Evolutionary conservation across 306 rosid species (phyloP).

Genomic region (Begonia loranthoides): DNA sequence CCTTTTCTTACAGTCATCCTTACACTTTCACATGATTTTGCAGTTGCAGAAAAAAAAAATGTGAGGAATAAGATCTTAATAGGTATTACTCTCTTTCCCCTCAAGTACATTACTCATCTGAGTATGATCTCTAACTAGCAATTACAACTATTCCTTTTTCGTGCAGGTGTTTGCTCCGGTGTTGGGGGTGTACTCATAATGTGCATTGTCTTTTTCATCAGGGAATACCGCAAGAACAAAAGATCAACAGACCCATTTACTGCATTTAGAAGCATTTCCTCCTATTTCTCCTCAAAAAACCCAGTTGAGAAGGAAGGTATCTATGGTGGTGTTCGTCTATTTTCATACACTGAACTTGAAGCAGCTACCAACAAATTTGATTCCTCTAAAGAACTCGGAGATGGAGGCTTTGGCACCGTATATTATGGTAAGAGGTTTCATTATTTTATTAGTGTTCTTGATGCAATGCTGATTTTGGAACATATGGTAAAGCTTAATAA

Average conservation of each 20-base stretch:
- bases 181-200: slow-evolving; percentile 3
- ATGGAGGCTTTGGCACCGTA: slow-evolving; percentile 85
- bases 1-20: too few relatives aligned
- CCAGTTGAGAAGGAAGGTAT: slow-evolving; percentile 39
- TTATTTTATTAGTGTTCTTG: too few relatives aligned
- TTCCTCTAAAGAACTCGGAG: slow-evolving; percentile 54
- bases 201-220: neutral
- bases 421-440: slow-evolving; percentile 39
- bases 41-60: neutral
- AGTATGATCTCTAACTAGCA: too few relatives aligned
- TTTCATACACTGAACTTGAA: slow-evolving; percentile 49
- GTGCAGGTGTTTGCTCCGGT: slow-evolving; percentile 18
- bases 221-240: slow-evolving; percentile 18
- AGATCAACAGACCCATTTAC: slow-evolving; percentile 13
- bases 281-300: slow-evolving; percentile 14
- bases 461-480: too few relatives aligned
- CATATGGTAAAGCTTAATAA: too few relatives aligned
- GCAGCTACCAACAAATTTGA: slow-evolving; percentile 60
- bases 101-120: neutral
- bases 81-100: slow-evolving; percentile 24
- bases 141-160: neutral
- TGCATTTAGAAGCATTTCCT: slow-evolving; percentile 18
- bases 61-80: neutral
- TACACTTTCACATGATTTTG: neutral
- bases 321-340: slow-evolving; percentile 30